A percentile compares a stretch with the other conserved stretches of the same genome.
Conservation (phyloP, 169 alveolate genomes). For the Amoebophrya sp. region DNA sequence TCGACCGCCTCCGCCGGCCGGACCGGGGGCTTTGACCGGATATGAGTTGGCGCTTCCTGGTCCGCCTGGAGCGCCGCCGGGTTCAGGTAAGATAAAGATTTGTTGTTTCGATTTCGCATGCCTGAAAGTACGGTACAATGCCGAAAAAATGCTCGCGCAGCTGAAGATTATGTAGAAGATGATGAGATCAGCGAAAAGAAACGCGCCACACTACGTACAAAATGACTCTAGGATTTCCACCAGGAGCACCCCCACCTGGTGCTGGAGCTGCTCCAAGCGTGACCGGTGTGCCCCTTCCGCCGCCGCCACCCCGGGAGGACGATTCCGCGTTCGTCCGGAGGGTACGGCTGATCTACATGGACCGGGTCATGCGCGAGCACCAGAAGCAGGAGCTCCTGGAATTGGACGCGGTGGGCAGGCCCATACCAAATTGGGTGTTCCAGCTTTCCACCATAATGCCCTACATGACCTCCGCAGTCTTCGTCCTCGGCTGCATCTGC, state of each 20-base stretch:
- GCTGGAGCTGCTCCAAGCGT: too few species aligned
- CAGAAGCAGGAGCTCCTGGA: conserved; percentile 11
- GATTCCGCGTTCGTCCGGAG: conserved; percentile 26
- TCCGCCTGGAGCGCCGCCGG: conserved; percentile 13
- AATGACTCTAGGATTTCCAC: too few species aligned
- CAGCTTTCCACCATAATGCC: not conserved
- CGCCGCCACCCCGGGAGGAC: conserved; percentile 36
- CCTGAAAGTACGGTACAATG: too few species aligned
- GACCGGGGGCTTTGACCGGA: not conserved
- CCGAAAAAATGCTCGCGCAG: too few species aligned
- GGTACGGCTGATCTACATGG: conserved; percentile 26
- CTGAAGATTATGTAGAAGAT: too few species aligned
- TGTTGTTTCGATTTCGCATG: too few species aligned
- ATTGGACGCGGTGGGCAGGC: not conserved
- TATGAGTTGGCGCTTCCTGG: not conserved
- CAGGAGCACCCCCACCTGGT: too few species aligned
- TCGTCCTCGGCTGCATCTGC: not conserved
- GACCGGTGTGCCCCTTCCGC: not conserved
- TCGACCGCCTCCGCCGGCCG: conserved; percentile 22
- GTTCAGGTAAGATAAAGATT: too few species aligned
- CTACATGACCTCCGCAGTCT: not conserved
- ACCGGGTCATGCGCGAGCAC: conserved; percentile 26
- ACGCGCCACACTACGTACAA: too few species aligned
- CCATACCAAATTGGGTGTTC: conserved; percentile 28
- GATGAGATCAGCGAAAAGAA: too few species aligned